Conservation (phyloP, 2,329 filamentous ascomycete genomes). For the Pseudogymnoascus sp. region DNA sequence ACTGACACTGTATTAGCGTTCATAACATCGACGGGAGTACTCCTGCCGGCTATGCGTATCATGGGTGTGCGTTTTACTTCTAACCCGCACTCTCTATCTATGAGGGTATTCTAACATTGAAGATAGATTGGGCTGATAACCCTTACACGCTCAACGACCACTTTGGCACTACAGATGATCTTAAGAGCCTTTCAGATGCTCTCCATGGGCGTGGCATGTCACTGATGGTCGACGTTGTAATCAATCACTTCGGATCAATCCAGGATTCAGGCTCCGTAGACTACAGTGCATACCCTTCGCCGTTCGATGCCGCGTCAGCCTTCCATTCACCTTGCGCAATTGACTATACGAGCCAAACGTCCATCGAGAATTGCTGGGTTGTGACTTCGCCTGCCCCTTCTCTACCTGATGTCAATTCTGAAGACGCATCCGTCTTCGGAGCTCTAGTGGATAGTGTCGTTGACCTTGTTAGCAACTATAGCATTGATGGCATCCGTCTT, state of each 20-base stretch:
- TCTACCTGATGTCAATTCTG: conserved; percentile 37
- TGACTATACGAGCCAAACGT: conserved; percentile 27
- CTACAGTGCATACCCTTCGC: conserved; percentile 23
- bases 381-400: conserved; percentile 33
- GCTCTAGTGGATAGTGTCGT: conserved; percentile 34
- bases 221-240: conserved; percentile 42
- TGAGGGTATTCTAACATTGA: neutral
- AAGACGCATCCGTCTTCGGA: conserved; percentile 31
- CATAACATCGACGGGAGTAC: conserved; percentile 25
- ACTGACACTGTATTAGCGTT: conserved; percentile 35
- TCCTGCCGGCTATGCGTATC: conserved; percentile 39
- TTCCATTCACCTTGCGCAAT: conserved; percentile 12
- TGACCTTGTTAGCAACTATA: conserved; percentile 36
- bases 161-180: conserved; percentile 38
- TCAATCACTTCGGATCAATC: conserved; percentile 32
- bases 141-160: conserved; percentile 38
- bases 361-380: conserved; percentile 38
- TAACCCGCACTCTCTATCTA: neutral
- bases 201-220: conserved; percentile 39
- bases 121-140: conserved; percentile 33
- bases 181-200: conserved; percentile 37
- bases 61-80: conserved; percentile 33
- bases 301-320: conserved; percentile 24
- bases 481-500: conserved; percentile 40
- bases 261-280: conserved; percentile 23